Evolutionary conservation across 176 grass and related monocot species (phyloP).

Genomic region (Avena sativa): DNA sequence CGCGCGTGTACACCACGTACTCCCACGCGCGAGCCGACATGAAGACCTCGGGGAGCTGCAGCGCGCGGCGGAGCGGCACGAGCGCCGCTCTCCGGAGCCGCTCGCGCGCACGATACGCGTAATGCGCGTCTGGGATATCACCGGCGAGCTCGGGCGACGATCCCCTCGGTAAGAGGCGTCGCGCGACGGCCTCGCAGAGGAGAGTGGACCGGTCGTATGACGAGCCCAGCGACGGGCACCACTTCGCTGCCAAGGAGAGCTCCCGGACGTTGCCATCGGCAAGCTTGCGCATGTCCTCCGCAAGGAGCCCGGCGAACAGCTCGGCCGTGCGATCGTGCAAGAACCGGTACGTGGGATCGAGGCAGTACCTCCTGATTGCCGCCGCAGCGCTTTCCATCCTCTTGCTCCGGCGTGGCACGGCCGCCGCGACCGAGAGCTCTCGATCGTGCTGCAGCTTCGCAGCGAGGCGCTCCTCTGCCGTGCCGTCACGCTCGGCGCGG

Average conservation of each 20-base stretch:
- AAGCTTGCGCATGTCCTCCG: conserved; percentile 46
- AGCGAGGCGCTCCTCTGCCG: conserved; percentile 3
- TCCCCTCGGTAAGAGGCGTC: conserved; percentile 63
- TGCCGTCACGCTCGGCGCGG: not conserved
- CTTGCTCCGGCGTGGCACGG: not conserved
- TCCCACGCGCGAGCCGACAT: conserved; percentile 61
- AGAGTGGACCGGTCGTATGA: conserved; percentile 71
- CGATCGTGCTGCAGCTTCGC: not conserved
- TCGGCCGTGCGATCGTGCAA: conserved; percentile 58
- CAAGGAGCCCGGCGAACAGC: conserved; percentile 53
- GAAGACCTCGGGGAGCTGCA: conserved; percentile 76
- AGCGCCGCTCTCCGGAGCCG: conserved; percentile 60
- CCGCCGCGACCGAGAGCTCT: not conserved
- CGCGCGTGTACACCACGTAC: conserved; percentile 62
- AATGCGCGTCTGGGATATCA: conserved; percentile 58
- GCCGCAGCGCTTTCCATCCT: not conserved
- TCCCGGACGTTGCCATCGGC: conserved; percentile 23
- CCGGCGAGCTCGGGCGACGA: conserved; percentile 44
- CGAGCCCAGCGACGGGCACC: conserved; percentile 68
- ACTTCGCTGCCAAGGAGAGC: conserved; percentile 61
- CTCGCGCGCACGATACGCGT: conserved; percentile 70
- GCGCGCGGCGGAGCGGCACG: conserved; percentile 64
- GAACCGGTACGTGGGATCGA: conserved; percentile 50
- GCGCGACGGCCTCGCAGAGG: conserved; percentile 75
- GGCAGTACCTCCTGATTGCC: conserved; percentile 35